A percentile compares a stretch with the other conserved stretches of the same genome.
These are phyloP conservation scores for Dictyostelium capitatum DNA, from an alignment of 78 protist genomes.

Conservation along the genomic window DNA sequence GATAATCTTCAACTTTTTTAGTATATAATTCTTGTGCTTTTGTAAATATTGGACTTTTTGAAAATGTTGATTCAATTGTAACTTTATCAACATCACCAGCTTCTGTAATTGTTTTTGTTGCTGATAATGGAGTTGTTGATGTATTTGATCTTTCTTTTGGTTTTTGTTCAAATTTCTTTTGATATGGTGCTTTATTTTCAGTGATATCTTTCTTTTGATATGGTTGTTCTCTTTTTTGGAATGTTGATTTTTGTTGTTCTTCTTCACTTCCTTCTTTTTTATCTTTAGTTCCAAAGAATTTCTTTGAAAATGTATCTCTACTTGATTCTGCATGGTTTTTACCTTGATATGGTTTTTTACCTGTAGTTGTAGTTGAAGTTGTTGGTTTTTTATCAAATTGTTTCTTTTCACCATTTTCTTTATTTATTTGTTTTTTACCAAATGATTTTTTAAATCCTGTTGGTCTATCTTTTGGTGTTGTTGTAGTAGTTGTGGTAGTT, in stretches of 20 bases:
- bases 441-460: not conserved
- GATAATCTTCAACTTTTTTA: conserved; percentile 15
- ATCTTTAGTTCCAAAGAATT: conserved; percentile 8
- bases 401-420: not conserved
- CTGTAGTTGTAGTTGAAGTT: not conserved
- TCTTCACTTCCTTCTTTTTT: not conserved
- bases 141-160: not conserved
- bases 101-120: not conserved
- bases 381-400: not conserved
- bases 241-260: not conserved
- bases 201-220: not conserved
- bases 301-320: not conserved
- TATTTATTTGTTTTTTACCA: not conserved
- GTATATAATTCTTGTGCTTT: conserved; percentile 11
- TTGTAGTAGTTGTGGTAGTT: not conserved
- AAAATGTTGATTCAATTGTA: not conserved
- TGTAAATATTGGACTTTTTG: not conserved
- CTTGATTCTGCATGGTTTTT: not conserved
- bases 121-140: not conserved
- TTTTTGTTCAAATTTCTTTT: conserved; percentile 4
- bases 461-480: not conserved
- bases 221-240: conserved; percentile 5
- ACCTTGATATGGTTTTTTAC: not conserved
- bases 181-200: not conserved
- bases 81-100: not conserved